These are phyloP conservation scores for Phlegmacium glaucopus DNA, from an alignment of 768 basidiomycete genomes.

Conservation along the genomic window DNA sequence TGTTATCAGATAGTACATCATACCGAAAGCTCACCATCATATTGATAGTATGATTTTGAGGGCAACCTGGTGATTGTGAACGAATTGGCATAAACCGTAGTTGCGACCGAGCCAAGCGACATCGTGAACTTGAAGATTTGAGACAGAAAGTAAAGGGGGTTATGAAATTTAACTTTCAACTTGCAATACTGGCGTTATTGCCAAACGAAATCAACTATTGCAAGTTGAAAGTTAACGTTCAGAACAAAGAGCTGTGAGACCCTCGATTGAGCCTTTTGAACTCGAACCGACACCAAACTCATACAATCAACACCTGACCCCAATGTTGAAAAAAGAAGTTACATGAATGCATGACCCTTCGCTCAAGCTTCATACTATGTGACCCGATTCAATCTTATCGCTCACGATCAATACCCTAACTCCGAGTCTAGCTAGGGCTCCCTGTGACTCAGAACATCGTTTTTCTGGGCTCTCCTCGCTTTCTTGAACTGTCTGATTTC, in stretches of 20 bases:
- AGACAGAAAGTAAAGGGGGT: neutral
- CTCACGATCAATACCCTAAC: no score
- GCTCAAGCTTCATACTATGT: no score
- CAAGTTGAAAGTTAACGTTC: no score
- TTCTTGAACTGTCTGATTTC: no score
- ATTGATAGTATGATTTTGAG: conserved; percentile 11
- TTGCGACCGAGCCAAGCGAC: neutral
- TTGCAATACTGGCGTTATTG: neutral
- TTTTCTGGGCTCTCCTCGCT: no score
- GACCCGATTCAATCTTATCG: no score
- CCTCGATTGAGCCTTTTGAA: neutral
- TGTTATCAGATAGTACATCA: neutral
- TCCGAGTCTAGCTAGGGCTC: no score
- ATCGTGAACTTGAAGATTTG: neutral
- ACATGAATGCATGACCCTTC: no score
- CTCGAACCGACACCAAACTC: neutral
- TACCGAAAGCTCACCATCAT: conserved; percentile 16
- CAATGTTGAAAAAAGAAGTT: no score
- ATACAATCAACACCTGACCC: neutral
- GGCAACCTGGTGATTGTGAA: conserved; percentile 13
- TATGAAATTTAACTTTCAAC: neutral
- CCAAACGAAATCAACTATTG: no score
- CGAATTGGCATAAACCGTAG: conserved; percentile 11
- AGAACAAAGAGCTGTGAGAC: no score
- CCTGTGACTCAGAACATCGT: no score